Conservation (phyloP, 805 yeast genomes). For the Candida broadrunensis region DNA sequence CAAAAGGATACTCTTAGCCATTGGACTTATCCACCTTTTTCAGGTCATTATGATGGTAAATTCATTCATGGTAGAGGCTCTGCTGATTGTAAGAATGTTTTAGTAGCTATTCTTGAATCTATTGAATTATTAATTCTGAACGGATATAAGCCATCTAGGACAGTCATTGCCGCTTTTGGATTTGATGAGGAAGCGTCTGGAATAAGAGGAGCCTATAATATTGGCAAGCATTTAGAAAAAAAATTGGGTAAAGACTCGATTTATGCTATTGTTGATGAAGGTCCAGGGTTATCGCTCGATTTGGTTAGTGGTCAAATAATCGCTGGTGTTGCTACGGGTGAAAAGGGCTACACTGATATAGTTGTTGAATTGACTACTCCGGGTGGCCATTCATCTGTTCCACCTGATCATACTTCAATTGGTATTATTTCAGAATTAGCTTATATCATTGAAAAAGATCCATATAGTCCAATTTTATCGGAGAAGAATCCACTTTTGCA, state of each 20-base stretch:
- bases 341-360: slow-evolving; percentile 46
- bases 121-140: slow-evolving; percentile 51
- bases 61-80: slow-evolving; percentile 75
- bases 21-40: slow-evolving; percentile 68
- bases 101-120: slow-evolving; percentile 65
- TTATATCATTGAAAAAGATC: slow-evolving; percentile 51
- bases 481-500: slow-evolving; percentile 57
- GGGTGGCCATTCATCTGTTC: slow-evolving; percentile 77
- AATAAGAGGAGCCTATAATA: slow-evolving; percentile 50
- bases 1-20: slow-evolving; percentile 49
- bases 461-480: slow-evolving; percentile 45
- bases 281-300: slow-evolving; percentile 50
- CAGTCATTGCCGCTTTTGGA: slow-evolving; percentile 63
- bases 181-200: slow-evolving; percentile 79
- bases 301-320: slow-evolving; percentile 47
- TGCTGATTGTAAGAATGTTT: slow-evolving; percentile 67
- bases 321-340: slow-evolving; percentile 51
- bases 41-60: slow-evolving; percentile 56
- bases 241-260: slow-evolving; percentile 60
- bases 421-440: slow-evolving; percentile 65
- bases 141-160: slow-evolving; percentile 56
- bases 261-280: slow-evolving; percentile 65
- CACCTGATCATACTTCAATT: slow-evolving; percentile 76
- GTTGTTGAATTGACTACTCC: slow-evolving; percentile 49
- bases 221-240: slow-evolving; percentile 45